phyloP scores from a whole-genome alignment of 2,329 filamentous ascomycete genomes.

The Bipolaris bicolor region DNA sequence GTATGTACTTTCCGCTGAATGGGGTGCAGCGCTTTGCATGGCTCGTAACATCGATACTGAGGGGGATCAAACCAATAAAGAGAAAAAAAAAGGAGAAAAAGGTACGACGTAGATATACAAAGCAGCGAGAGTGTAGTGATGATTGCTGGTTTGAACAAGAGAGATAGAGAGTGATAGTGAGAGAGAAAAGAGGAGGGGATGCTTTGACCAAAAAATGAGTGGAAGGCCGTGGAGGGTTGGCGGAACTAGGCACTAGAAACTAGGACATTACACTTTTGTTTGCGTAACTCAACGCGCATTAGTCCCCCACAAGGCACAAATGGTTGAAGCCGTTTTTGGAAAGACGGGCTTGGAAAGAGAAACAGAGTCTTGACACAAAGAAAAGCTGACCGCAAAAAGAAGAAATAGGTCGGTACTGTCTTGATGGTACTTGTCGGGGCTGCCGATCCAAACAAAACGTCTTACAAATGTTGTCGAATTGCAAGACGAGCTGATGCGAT shows the following conservation, averaged over 20 bases:
- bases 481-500: background rate
- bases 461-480: background rate
- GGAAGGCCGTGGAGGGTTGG: conserved; percentile 26
- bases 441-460: background rate
- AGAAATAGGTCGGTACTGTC: background rate
- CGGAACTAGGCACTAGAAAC: conserved; percentile 39
- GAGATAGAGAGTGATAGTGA: background rate
- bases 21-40: conserved; percentile 17
- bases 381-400: conserved; percentile 13
- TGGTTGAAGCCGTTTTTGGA: conserved; percentile 8
- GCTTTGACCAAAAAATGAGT: conserved; percentile 14
- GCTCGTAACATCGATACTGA: conserved; percentile 23
- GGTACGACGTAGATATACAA: conserved; percentile 21
- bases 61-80: background rate
- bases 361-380: conserved; percentile 12
- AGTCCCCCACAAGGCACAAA: conserved; percentile 26
- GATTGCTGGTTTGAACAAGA: conserved; percentile 1
- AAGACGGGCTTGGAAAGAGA: conserved; percentile 9
- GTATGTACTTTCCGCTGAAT: conserved; percentile 10
- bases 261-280: conserved; percentile 38
- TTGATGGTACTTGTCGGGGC: conserved; percentile 5
- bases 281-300: conserved; percentile 35
- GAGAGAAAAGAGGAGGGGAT: background rate
- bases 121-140: conserved; percentile 20
- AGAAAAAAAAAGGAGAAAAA: background rate